Evolutionary conservation across 805 yeast genomes (phyloP).

Genomic region (Komagataella ulmi): DNA sequence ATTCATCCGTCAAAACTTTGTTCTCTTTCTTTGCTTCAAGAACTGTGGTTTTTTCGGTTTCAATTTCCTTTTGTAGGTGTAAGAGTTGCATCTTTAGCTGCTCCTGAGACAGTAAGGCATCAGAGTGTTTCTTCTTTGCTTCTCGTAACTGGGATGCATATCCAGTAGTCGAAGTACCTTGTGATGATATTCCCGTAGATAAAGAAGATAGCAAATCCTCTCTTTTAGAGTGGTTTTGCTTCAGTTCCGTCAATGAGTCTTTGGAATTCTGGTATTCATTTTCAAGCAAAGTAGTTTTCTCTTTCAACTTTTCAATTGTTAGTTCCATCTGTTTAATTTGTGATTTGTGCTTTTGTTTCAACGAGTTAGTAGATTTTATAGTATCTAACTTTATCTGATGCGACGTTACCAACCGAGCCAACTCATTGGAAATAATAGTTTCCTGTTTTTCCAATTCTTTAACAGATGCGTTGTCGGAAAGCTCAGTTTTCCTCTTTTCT

Average conservation of each 20-base stretch:
- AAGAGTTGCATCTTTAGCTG: conserved; percentile 45
- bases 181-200: conserved; percentile 81
- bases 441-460: conserved; percentile 49
- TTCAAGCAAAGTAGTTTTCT: conserved; percentile 26
- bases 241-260: conserved; percentile 26
- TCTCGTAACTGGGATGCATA: conserved; percentile 59
- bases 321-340: background rate
- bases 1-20: conserved; percentile 19
- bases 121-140: conserved; percentile 41
- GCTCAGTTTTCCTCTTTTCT: conserved; percentile 38
- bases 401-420: conserved; percentile 58
- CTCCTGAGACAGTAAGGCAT: conserved; percentile 40
- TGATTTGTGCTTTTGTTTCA: conserved; percentile 18
- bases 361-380: conserved; percentile 17
- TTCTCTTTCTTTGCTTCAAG: conserved; percentile 29
- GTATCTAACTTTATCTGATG: conserved; percentile 42
- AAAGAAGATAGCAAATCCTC: conserved; percentile 74
- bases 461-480: conserved; percentile 44
- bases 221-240: conserved; percentile 36
- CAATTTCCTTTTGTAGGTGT: conserved; percentile 40
- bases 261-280: conserved; percentile 30
- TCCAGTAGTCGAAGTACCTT: conserved; percentile 67
- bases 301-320: conserved; percentile 12
- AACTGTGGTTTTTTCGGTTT: conserved; percentile 26
- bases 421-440: conserved; percentile 39